Conservation (phyloP, 2,329 filamentous ascomycete genomes). For the Sporothrix pallida region DNA sequence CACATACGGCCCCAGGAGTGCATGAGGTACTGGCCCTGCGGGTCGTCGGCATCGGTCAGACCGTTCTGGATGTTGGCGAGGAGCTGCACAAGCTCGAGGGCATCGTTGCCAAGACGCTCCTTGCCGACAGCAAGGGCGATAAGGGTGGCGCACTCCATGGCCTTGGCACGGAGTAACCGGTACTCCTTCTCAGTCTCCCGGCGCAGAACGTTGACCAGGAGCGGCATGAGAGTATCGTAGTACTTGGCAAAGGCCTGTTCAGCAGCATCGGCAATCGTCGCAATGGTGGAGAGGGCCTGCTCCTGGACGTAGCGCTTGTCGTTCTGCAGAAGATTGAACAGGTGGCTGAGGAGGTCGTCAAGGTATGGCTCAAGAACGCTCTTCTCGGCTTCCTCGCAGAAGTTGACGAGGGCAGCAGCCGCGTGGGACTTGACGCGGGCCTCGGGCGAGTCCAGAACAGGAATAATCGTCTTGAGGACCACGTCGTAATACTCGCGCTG, state of each 20-base stretch:
- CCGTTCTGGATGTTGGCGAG: conserved; percentile 84
- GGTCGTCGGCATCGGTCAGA: conserved; percentile 90
- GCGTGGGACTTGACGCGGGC: conserved; percentile 96
- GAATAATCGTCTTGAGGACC: conserved; percentile 89
- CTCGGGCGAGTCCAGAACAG: conserved; percentile 86
- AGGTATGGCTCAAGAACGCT: conserved; percentile 89
- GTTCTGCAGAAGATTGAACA: conserved; percentile 87
- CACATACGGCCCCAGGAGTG: conserved; percentile 99
- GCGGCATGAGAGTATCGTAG: conserved; percentile 93
- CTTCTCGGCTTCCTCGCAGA: conserved; percentile 98
- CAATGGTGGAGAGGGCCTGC: conserved; percentile 95
- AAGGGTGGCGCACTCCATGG: conserved; percentile 97
- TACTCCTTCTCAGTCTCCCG: conserved; percentile 94
- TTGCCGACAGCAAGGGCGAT: conserved; percentile 95
- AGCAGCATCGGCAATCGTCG: conserved; percentile 97
- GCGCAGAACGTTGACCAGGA: conserved; percentile 86
- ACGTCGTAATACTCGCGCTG: conserved; percentile 91
- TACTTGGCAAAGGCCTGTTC: conserved; percentile 94
- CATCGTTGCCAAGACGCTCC: conserved; percentile 86
- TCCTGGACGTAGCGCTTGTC: conserved; percentile 97
- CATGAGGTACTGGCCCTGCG: conserved; percentile 94
- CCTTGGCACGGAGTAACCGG: conserved; percentile 88
- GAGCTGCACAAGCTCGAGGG: conserved; percentile 83
- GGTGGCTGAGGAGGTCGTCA: conserved; percentile 80
- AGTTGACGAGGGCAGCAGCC: conserved; percentile 97